A percentile compares a stretch with the other conserved stretches of the same genome.
Conservation (phyloP, 306 rosid genomes). For the Vicia faba region DNA sequence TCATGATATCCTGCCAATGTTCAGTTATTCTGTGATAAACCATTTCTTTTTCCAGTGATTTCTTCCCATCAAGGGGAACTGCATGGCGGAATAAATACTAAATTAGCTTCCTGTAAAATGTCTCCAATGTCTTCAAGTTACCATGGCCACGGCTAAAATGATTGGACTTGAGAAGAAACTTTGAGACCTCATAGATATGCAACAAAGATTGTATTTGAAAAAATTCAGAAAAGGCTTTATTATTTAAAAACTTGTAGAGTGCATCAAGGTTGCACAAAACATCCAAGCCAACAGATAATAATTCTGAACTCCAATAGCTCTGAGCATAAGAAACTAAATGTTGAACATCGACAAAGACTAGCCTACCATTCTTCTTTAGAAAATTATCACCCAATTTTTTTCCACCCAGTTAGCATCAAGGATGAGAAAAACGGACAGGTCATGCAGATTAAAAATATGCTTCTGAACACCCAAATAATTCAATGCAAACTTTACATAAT, state of each 20-base stretch:
- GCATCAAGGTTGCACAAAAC: constrained; percentile 57
- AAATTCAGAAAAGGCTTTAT: constrained; percentile 24
- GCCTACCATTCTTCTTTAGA: constrained; percentile 43
- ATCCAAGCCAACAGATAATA: constrained; percentile 50
- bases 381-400: constrained; percentile 32
- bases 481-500: constrained; percentile 52
- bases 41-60: constrained; percentile 39
- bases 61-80: constrained; percentile 53
- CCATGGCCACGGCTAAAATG: constrained; percentile 14
- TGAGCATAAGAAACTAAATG: constrained; percentile 44
- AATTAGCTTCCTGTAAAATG: constrained; percentile 30
- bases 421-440: constrained; percentile 45
- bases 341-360: constrained; percentile 42
- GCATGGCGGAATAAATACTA: constrained; percentile 23
- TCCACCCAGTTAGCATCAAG: constrained; percentile 69
- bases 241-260: no score
- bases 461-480: constrained; percentile 60
- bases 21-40: constrained; percentile 48
- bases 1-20: no score
- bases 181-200: constrained; percentile 51
- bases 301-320: constrained; percentile 62
- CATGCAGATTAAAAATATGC: constrained; percentile 29
- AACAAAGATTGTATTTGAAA: constrained; percentile 42
- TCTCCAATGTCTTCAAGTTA: constrained; percentile 27
- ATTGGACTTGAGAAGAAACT: constrained; percentile 46